phyloP scores from a whole-genome alignment of 306 rosid species.

The Cicer yamashitae region DNA sequence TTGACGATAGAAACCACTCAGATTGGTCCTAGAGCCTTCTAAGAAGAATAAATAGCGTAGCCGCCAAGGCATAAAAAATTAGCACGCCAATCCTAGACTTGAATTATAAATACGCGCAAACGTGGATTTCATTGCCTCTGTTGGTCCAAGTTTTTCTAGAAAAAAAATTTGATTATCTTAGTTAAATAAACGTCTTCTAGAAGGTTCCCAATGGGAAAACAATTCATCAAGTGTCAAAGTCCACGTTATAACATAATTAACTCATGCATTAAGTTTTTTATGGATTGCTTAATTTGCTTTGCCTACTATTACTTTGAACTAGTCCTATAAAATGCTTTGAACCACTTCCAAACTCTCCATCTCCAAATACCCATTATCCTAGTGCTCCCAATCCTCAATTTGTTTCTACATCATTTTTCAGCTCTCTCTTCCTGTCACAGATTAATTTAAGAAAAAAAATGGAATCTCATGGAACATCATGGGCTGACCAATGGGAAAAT shows the following conservation, averaged over 20 bases:
- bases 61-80: constrained; percentile 31
- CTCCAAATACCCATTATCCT: background rate
- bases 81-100: constrained; percentile 2
- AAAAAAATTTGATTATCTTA: background rate
- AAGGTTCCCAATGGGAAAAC: constrained; percentile 41
- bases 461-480: constrained; percentile 49
- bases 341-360: background rate
- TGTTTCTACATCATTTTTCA: background rate
- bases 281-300: constrained; percentile 6
- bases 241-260: constrained; percentile 9
- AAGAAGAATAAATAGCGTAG: background rate
- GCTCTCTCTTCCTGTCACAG: background rate
- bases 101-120: constrained; percentile 17
- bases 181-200: constrained; percentile 30
- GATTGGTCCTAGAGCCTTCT: constrained; percentile 25
- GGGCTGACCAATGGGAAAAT: constrained; percentile 91
- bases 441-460: constrained; percentile 35
- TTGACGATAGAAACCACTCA: constrained; percentile 13
- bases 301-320: background rate
- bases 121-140: constrained; percentile 29
- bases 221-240: constrained; percentile 7
- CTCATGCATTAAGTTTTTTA: background rate
- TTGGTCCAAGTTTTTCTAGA: constrained; percentile 15
- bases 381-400: background rate
- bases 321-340: constrained; percentile 28